Percentiles rank a stretch among this genome's conserved stretches.
Conservation (phyloP, 2,329 filamentous ascomycete species). For the Orbilia blumenaviensis region DNA sequence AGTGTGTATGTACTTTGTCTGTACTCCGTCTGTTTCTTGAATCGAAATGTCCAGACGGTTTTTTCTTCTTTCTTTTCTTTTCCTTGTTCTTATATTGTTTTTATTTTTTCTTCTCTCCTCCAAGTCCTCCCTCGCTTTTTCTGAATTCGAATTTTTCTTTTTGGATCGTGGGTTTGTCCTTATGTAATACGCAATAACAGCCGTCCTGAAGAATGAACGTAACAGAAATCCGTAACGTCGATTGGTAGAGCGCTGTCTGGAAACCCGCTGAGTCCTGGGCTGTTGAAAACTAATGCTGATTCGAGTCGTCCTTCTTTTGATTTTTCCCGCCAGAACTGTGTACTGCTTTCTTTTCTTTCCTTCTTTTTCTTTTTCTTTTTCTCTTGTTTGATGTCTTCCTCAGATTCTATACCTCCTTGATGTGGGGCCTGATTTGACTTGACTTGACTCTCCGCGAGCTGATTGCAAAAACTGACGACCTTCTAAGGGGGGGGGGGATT, state of each 20-base stretch:
- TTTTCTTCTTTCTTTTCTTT: background rate
- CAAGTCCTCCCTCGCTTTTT: too few species aligned
- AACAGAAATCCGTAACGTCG: constrained; percentile 4
- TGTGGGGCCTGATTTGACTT: background rate
- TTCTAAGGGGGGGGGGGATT: constrained; percentile 19
- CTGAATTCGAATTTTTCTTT: background rate
- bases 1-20: background rate
- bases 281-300: constrained; percentile 12
- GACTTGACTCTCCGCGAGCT: background rate
- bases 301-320: constrained; percentile 6
- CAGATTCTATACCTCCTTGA: constrained; percentile 21
- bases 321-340: constrained; percentile 12
- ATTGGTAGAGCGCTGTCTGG: constrained; percentile 13
- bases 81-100: background rate
- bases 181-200: constrained; percentile 24
- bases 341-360: too few species aligned
- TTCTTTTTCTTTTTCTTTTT: too few species aligned
- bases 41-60: background rate
- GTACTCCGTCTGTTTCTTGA: background rate
- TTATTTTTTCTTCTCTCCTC: background rate
- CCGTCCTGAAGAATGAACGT: constrained; percentile 38
- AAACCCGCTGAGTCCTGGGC: constrained; percentile 26
- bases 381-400: constrained; percentile 13
- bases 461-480: constrained; percentile 19
- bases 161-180: constrained; percentile 18